These are phyloP conservation scores for Daedaleopsis sinensis DNA, from an alignment of 768 basidiomycete species.

Conservation along the genomic window DNA sequence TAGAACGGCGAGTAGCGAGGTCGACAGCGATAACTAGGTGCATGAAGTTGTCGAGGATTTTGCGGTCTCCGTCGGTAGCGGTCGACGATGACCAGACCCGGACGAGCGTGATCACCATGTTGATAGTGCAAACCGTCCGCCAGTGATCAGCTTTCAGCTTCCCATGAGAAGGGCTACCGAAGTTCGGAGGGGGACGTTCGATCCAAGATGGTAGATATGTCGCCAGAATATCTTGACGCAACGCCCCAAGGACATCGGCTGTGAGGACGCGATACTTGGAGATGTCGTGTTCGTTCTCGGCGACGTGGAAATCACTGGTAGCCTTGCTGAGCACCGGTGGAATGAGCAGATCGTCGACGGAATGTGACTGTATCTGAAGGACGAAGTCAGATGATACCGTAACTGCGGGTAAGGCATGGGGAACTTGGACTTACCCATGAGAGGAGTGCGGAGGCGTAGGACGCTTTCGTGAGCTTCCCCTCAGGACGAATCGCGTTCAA, in stretches of 20 bases:
- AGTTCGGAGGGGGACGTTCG: constrained; percentile 12
- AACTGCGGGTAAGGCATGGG: no score
- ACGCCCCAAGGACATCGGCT: no score
- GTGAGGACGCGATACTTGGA: no score
- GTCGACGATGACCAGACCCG: constrained; percentile 34
- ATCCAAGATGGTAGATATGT: constrained; percentile 22
- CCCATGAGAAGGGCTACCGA: constrained; percentile 20
- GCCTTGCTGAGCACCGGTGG: neutral
- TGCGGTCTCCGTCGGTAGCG: constrained; percentile 3
- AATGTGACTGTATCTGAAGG: neutral
- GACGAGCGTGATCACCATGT: constrained; percentile 38
- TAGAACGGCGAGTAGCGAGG: constrained; percentile 20
- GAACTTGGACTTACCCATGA: no score
- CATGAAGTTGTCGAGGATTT: constrained; percentile 35
- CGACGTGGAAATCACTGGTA: neutral
- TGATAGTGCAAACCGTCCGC: constrained; percentile 36
- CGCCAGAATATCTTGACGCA: neutral
- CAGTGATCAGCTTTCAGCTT: constrained; percentile 34
- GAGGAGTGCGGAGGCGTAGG: no score
- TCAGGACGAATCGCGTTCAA: no score
- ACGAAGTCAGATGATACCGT: no score
- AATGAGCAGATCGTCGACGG: neutral
- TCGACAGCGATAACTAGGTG: constrained; percentile 25
- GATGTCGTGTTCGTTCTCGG: neutral
- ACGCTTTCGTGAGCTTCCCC: no score